These are phyloP conservation scores for Rhodotorula diobovata DNA, from an alignment of 768 basidiomycete species.

Conservation along the genomic window DNA sequence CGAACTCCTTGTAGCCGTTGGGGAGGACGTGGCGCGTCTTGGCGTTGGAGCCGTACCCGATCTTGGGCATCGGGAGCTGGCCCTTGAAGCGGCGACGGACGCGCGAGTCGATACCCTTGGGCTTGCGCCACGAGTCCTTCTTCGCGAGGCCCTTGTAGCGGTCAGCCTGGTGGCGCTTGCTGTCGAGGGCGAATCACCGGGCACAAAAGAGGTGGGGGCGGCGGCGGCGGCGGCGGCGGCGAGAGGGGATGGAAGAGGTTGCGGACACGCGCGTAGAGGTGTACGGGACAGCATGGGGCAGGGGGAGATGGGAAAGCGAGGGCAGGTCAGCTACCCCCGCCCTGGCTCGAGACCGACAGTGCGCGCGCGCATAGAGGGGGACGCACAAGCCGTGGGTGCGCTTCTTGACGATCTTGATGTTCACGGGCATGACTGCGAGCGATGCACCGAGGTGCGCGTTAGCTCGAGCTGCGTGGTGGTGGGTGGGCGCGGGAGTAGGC, in stretches of 20 bases:
- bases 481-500: neutral
- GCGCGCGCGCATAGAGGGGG: neutral
- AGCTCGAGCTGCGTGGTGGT: neutral
- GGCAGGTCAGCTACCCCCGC: neutral
- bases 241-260: neutral
- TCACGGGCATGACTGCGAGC: slow-evolving; percentile 24
- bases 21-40: slow-evolving; percentile 95
- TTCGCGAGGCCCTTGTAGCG: slow-evolving; percentile 75
- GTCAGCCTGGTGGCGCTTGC: slow-evolving; percentile 88
- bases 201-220: neutral
- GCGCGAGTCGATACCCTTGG: slow-evolving; percentile 99
- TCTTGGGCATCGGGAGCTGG: slow-evolving; percentile 40
- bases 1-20: slow-evolving; percentile 90
- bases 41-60: slow-evolving; percentile 77
- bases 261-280: no score
- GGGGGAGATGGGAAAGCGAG: no score
- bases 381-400: slow-evolving; percentile 75
- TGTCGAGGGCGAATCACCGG: neutral
- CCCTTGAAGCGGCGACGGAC: slow-evolving; percentile 51
- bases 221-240: neutral
- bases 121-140: slow-evolving; percentile 99
- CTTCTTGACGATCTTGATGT: slow-evolving; percentile 81
- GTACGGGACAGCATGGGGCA: no score
- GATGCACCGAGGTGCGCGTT: neutral
- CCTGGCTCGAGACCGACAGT: no score